Conservation (phyloP, 345 rosid genomes). For the Brassica nigra region DNA sequence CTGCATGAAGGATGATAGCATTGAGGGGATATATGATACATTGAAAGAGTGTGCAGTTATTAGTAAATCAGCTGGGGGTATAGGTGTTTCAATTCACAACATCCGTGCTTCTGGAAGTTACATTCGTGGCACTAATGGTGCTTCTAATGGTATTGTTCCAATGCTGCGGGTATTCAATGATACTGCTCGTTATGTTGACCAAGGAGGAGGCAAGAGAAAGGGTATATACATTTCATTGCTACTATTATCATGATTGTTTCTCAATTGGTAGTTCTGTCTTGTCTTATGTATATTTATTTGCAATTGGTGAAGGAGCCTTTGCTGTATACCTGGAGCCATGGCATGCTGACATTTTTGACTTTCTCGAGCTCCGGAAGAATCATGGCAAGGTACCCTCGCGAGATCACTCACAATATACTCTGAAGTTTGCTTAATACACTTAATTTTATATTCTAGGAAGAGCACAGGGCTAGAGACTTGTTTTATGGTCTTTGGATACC, state of each 20-base stretch:
- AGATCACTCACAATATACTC: neutral
- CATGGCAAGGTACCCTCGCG: slow-evolving; percentile 68
- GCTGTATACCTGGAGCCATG: slow-evolving; percentile 87
- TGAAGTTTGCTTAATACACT: neutral
- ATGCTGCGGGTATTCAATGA: slow-evolving; percentile 45
- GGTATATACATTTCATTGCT: neutral
- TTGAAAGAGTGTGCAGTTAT: slow-evolving; percentile 92
- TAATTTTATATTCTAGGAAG: slow-evolving; percentile 53
- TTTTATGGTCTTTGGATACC: slow-evolving; percentile 95
- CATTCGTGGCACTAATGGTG: slow-evolving; percentile 75
- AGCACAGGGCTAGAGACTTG: slow-evolving; percentile 84
- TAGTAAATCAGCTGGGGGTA: slow-evolving; percentile 94
- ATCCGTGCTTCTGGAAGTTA: slow-evolving; percentile 27
- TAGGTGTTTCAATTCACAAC: slow-evolving; percentile 82
- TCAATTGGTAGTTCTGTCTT: neutral
- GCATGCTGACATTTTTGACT: slow-evolving; percentile 79
- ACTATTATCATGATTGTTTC: neutral
- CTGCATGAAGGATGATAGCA: slow-evolving; percentile 96
- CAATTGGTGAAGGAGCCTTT: slow-evolving; percentile 61
- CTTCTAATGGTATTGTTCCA: slow-evolving; percentile 82
- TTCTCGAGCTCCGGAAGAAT: slow-evolving; percentile 73
- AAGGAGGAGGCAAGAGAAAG: slow-evolving; percentile 41
- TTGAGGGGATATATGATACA: slow-evolving; percentile 91
- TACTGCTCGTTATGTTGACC: slow-evolving; percentile 40
- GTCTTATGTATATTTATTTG: neutral